These are phyloP conservation scores for Cercospora nicotianae DNA, from an alignment of 2,329 filamentous ascomycete species.

Conservation along the genomic window DNA sequence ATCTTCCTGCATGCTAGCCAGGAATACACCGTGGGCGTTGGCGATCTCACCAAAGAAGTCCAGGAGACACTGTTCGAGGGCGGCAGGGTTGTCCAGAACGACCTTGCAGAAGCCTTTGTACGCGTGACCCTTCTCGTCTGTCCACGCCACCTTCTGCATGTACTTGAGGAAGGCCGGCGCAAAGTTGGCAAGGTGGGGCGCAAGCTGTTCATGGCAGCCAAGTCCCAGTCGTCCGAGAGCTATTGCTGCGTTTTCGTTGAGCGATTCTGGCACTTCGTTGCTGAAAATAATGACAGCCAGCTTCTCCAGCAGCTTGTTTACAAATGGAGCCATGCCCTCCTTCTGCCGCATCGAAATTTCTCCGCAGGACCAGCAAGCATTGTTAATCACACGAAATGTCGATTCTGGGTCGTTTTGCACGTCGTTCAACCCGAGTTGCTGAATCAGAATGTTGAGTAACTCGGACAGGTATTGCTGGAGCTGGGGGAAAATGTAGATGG, in stretches of 20 bases:
- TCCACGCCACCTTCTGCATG: conserved; percentile 82
- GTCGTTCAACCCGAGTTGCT: conserved; percentile 72
- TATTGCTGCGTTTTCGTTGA: conserved; percentile 92
- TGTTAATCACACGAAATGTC: conserved; percentile 92
- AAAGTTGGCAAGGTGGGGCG: conserved; percentile 75
- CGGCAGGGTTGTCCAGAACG: conserved; percentile 81
- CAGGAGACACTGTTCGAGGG: conserved; percentile 82
- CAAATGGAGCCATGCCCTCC: conserved; percentile 70
- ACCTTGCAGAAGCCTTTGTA: conserved; percentile 87
- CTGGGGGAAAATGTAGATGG: conserved; percentile 85
- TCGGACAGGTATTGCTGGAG: conserved; percentile 71
- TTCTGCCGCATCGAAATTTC: conserved; percentile 84
- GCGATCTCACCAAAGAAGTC: conserved; percentile 85
- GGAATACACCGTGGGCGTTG: conserved; percentile 59
- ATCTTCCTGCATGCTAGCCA: conserved; percentile 60
- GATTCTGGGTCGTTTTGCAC: conserved; percentile 79
- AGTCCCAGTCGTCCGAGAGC: conserved; percentile 85
- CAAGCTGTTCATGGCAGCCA: conserved; percentile 72
- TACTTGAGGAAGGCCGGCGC: conserved; percentile 77
- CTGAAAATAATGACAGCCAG: conserved; percentile 82
- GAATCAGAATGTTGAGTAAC: conserved; percentile 78
- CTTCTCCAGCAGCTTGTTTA: conserved; percentile 72
- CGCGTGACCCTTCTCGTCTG: conserved; percentile 91
- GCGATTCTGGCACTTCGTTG: conserved; percentile 77
- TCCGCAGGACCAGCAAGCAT: conserved; percentile 94